Evolutionary conservation across 345 rosid species (phyloP).

Genomic region (Gossypium arboreum): DNA sequence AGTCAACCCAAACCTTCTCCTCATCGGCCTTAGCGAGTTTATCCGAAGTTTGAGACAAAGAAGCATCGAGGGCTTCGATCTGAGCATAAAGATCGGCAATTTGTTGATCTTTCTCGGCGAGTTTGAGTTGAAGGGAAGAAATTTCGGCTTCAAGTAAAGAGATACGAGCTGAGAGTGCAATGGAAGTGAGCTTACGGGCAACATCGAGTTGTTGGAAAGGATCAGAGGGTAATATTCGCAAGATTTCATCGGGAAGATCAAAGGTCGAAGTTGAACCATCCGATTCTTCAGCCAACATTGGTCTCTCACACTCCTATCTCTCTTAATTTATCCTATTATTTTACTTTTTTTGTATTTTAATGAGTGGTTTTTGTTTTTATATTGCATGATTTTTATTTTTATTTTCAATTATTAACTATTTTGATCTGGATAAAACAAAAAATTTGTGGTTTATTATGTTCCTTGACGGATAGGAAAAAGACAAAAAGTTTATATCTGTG

Average conservation of each 20-base stretch:
- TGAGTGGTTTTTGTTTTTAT: background rate
- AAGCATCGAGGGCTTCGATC: constrained; percentile 57
- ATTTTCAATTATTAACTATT: too few species aligned
- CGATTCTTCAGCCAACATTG: constrained; percentile 42
- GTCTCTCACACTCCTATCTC: background rate
- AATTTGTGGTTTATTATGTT: too few species aligned
- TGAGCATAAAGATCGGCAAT: constrained; percentile 60
- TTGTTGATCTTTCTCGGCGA: constrained; percentile 61
- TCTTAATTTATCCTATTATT: background rate
- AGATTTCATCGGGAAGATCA: constrained; percentile 73
- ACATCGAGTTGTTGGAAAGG: constrained; percentile 92
- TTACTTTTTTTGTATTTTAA: background rate
- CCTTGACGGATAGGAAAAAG: too few species aligned
- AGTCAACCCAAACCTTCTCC: constrained; percentile 51
- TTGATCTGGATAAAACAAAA: too few species aligned
- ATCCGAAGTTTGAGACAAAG: constrained; percentile 54
- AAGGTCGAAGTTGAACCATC: constrained; percentile 37
- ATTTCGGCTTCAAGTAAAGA: constrained; percentile 74
- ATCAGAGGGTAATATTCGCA: constrained; percentile 71
- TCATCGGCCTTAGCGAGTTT: constrained; percentile 51
- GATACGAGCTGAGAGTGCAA: constrained; percentile 86
- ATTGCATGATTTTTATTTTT: too few species aligned
- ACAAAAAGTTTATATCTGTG: too few species aligned
- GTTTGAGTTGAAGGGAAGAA: constrained; percentile 42
- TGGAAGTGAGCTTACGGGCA: constrained; percentile 94